Evolutionary conservation across 2,329 filamentous ascomycete species (phyloP), one percentile per base, ranked within the genome.

Genomic region (Coniochaeta ligniaria): DNA sequence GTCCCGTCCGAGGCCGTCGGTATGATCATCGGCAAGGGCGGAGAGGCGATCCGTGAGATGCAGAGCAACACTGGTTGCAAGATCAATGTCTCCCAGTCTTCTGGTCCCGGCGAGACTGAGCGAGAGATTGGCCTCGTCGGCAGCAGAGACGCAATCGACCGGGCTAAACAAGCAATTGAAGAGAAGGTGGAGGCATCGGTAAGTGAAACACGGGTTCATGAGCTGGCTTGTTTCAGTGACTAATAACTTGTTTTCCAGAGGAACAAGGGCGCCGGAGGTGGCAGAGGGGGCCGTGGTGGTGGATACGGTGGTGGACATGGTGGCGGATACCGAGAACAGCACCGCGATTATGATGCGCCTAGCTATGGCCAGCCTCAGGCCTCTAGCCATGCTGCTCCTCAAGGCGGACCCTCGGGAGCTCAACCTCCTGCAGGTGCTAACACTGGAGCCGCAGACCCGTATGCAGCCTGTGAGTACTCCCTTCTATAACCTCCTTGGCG

Each of bases 11-110:
- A 96, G 72, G 90, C 92, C 6, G 92, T 96, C 60, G 92, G 92
- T 63, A 96, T 96, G 92, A 96, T 96, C 65, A 96, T 96, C 63
- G 92, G 93, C 65, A 96, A 96, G 79, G 90, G 91, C 60, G 92
- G 92, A 65, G 92, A 96, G 76, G 96, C 92, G 0, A 96, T 96
- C 71, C 92, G 93, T 65, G 91, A 96, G 67, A 96, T 96, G 88
- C 92, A 96, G 74, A 89, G 87, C 70, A 83, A 80, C 35, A 95
- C 91, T 6, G 90, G 91, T 54, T 96, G 93, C 82, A 96, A 96
- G 78, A 96, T 96, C 79, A 96, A 96, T 69, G 92, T 96, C 28
- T 90, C 91, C 35, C 90, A 91, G 68, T 88, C 91, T 8, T 88
- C 87, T 38, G 89, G 89, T 17, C 88, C 89, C 57, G 83, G 85